Evolutionary conservation across 2,329 filamentous ascomycete genomes (phyloP).

Genomic region (Alternaria consortialis): DNA sequence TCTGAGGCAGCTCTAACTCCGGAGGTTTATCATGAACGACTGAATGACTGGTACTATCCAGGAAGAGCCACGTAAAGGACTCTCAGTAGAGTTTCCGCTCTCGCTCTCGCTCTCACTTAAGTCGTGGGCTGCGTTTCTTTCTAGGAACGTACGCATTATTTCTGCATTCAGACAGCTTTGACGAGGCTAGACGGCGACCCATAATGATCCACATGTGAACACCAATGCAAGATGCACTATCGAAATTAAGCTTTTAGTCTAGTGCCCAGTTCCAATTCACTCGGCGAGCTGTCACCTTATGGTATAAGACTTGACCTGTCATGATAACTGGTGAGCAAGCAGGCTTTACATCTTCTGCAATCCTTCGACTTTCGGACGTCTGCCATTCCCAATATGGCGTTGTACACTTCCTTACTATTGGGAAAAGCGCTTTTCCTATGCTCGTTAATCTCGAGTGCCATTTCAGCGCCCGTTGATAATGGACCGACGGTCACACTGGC

Average conservation of each 20-base stretch:
- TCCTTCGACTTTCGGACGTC: background rate
- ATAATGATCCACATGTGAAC: background rate
- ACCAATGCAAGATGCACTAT: background rate
- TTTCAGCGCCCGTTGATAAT: background rate
- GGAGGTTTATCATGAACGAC: background rate
- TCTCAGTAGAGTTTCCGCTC: background rate
- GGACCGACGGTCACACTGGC: slow-evolving; percentile 16
- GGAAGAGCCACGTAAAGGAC: background rate
- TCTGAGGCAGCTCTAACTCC: background rate
- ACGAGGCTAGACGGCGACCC: background rate
- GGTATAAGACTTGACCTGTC: background rate
- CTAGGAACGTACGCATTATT: background rate
- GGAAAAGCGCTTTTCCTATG: background rate
- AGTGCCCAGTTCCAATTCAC: background rate
- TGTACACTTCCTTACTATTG: background rate
- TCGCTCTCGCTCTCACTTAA: background rate
- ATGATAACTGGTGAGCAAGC: too few relatives aligned
- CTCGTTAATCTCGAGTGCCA: background rate
- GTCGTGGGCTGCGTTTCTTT: background rate
- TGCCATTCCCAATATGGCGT: background rate
- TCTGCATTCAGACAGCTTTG: too few relatives aligned
- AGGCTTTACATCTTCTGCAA: background rate
- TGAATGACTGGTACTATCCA: background rate
- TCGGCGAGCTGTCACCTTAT: background rate
- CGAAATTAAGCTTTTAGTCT: background rate